Evolutionary conservation across 108 stramenopile species (phyloP), one percentile per base, ranked within the genome.

Genomic region (Parmales sp.): DNA sequence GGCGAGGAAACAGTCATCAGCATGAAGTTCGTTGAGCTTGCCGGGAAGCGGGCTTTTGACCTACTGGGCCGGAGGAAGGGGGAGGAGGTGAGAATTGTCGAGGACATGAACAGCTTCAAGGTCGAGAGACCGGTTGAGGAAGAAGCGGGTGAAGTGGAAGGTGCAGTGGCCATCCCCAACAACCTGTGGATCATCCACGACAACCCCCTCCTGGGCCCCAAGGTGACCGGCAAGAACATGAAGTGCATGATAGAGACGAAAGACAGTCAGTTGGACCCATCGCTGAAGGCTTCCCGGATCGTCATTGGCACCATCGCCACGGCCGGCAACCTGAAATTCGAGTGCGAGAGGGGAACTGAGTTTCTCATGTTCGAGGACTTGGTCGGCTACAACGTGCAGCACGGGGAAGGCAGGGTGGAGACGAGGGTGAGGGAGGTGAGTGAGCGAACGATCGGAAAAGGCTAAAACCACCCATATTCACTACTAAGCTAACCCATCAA

Each of bases 161-260:
- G n/a, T n/a, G n/a, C n/a, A n/a, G n/a, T n/a, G n/a, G 68, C 38
- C 11, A 64, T 71, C 26, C 66, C 65, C 50, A 70, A 82, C 66
- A 72, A 76, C 31, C 54, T 83, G 31, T 83, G 79, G 79, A 74
- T 83, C 60, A 75, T 78, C 34, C 82, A 83, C 68, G 82, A 83
- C 60, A 80, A 83, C 48, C 78, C 77, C 22, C 67, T 75, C 38
- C 73, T 83, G 26, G 75, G 72, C 26, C 63, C 50, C 13, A 63
- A 75, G 39, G 72, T 83, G 25, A 37, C 64, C 50, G 74, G 50
- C 2, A 69, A 49, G 29, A 63, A 68, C 31, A 71, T 78, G 71
- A 66, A 74, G 37, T 77, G 76, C 37, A 70, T 83, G 69, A 45
- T 80, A n/a, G 82, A 83, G 71, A 83, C 82, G 7, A 81, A 83